Percentiles rank a stretch among this genome's conserved stretches.
phyloP scores from a whole-genome alignment of 306 rosid genomes.

The Carpinus fangiana region DNA sequence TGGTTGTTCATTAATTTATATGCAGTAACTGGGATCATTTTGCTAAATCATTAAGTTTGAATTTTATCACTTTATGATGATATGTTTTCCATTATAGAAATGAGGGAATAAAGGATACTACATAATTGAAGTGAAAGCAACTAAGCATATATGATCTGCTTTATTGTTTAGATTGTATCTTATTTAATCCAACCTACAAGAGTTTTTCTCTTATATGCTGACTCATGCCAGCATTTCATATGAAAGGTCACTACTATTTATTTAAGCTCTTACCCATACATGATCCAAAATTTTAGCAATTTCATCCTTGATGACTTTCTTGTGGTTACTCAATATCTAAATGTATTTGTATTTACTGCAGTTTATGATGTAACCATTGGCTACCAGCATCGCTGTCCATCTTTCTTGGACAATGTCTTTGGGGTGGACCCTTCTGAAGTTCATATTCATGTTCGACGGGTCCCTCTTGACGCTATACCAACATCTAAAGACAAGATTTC shows the following conservation, averaged over 20 bases:
- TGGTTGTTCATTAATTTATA: not conserved
- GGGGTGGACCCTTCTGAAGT: slow-evolving; percentile 82
- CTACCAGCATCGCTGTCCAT: slow-evolving; percentile 66
- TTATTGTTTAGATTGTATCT: not conserved
- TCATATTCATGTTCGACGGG: slow-evolving; percentile 56
- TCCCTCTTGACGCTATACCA: slow-evolving; percentile 51
- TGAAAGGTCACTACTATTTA: not conserved
- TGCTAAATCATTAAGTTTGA: not conserved
- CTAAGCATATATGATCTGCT: not conserved
- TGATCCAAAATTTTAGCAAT: not conserved
- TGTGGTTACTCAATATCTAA: slow-evolving; percentile 4
- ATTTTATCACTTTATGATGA: not conserved
- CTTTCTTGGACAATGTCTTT: slow-evolving; percentile 71
- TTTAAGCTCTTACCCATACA: not conserved
- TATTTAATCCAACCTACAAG: not conserved
- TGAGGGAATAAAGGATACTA: not conserved
- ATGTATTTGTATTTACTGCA: slow-evolving; percentile 30
- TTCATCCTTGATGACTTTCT: slow-evolving; percentile 3
- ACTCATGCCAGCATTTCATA: not conserved
- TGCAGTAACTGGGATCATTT: not conserved
- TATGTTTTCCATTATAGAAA: not conserved
- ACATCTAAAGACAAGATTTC: slow-evolving; percentile 53
- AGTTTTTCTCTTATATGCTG: not conserved
- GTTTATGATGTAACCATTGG: slow-evolving; percentile 80
- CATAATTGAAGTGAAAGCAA: not conserved